Conservation (phyloP, 345 rosid species). For the Acer negundo region DNA sequence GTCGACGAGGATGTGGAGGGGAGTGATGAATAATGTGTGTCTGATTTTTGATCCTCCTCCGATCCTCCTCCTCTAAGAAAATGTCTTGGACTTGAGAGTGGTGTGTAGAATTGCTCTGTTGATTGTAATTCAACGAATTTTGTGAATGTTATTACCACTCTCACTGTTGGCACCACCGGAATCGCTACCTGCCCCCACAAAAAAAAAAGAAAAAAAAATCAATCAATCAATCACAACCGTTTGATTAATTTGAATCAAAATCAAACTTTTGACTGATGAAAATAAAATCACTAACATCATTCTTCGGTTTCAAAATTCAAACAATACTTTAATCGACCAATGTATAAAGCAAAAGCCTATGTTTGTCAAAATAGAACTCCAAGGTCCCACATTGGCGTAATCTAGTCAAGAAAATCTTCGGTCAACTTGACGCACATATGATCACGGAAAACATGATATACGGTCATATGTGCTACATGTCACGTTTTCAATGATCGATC, state of each 20-base stretch:
- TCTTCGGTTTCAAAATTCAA: neutral
- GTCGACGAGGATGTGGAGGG: constrained; percentile 33
- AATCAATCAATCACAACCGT: constrained; percentile 1
- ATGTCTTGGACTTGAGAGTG: constrained; percentile 79
- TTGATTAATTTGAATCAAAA: no score
- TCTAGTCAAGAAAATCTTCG: neutral
- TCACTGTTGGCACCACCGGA: constrained; percentile 96
- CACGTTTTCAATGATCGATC: no score
- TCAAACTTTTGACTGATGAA: neutral
- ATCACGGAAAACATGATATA: no score
- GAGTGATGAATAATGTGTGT: constrained; percentile 28
- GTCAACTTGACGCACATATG: no score
- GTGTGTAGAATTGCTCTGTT: constrained; percentile 83
- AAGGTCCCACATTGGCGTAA: constrained; percentile 1
- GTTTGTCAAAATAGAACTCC: no score
- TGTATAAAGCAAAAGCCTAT: neutral
- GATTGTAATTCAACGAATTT: constrained; percentile 84
- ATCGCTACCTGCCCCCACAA: constrained; percentile 73
- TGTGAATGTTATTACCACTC: constrained; percentile 93
- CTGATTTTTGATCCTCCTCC: constrained; percentile 46
- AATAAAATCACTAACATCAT: neutral
- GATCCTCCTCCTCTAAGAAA: constrained; percentile 29
- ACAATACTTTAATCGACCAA: constrained; percentile 17
- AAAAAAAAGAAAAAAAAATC: constrained; percentile 12
- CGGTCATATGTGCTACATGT: no score